Base-by-base conservation (phyloP, 2,329 filamentous ascomycete genomes). In the Alternaria infectoria region DNA sequence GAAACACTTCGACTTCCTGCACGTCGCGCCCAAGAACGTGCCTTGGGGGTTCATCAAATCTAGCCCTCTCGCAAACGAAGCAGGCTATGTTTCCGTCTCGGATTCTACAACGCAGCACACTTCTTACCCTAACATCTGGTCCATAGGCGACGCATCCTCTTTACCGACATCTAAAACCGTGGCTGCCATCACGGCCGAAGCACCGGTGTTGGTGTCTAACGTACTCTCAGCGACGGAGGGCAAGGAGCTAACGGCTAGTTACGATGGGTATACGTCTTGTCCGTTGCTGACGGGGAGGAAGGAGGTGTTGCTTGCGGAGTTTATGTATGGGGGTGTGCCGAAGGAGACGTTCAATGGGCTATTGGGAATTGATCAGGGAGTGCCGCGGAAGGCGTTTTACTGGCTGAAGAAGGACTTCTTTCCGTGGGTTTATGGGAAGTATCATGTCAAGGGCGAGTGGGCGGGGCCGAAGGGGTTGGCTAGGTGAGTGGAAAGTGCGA, bases 361-460 rank as follows among this genome's bases (percentile, higher is more conserved):
- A 52, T 58, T 89, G 13, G 87, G 87, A 1, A 81, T 89, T 7
- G 87, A 90, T 68, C 88, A 90, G 75, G 83, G 75, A 0, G 77
- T 78, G 10, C 88, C 88, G 2, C 83, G 87, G 4, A 83, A 84
- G 4, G 80, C 84, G 0, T 90, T 90, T 71, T 90, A 88, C 67
- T 81, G 89, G 69, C 68, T 90, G 47, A 90, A 90, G 81, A 90
- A 88, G 79, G 85, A 89, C 71, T 90, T 90, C 70, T 90, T 90
- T 77, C 88, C 88, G 0, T 90, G 88, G 88, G 88, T 90, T 3
- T 90, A 90, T 77, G 84, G 82, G 57, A 84, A 86, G 40, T 83
- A 82, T 40, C 85, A 89, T 83, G 83, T 90, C 7, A 89, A 87
- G 78, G 88, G 88, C 6, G 86, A 82, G 8, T 90, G 88, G 88